These are phyloP conservation scores for Boletus albobrunnescens DNA, from an alignment of 1,284 basidiomycete species.

Conservation along the genomic window DNA sequence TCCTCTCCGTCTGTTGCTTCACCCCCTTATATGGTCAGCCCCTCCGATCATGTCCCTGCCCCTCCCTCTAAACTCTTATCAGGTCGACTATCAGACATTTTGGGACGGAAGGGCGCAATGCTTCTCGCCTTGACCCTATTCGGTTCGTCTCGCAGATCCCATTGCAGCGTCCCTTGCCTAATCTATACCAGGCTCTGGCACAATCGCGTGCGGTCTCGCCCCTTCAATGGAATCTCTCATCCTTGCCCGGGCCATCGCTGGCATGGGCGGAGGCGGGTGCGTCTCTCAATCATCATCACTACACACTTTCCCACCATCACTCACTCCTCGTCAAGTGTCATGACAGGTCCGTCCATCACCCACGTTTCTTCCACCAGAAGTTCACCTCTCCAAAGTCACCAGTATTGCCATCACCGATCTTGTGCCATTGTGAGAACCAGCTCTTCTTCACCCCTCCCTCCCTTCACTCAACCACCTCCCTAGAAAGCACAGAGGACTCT, in stretches of 20 bases:
- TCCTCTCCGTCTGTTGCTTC: conserved; percentile 87
- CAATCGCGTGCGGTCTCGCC: conserved; percentile 77
- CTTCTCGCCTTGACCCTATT: conserved; percentile 77
- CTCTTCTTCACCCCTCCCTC: not conserved
- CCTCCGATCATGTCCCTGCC: conserved; percentile 10
- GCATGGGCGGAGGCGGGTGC: conserved; percentile 88
- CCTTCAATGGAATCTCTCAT: conserved; percentile 83
- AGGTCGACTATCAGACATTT: conserved; percentile 84
- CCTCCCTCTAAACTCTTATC: conserved; percentile 27
- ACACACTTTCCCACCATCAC: not conserved
- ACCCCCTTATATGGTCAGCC: conserved; percentile 80
- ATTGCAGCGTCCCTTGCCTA: conserved; percentile 16
- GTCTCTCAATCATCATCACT: not conserved
- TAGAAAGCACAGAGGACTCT: conserved; percentile 81
- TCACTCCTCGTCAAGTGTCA: conserved; percentile 48
- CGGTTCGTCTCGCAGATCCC: conserved; percentile 44
- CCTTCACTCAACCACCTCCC: not conserved
- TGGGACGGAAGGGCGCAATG: conserved; percentile 84
- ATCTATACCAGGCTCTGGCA: conserved; percentile 62
- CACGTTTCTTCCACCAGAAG: conserved; percentile 11
- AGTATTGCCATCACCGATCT: conserved; percentile 75
- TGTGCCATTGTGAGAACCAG: conserved; percentile 66
- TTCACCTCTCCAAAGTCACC: conserved; percentile 50
- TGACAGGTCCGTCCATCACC: conserved; percentile 61
- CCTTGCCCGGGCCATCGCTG: conserved; percentile 75